Evolutionary conservation across 2,329 filamentous ascomycete species (phyloP).

Genomic region (Blastomyces emzantsi): DNA sequence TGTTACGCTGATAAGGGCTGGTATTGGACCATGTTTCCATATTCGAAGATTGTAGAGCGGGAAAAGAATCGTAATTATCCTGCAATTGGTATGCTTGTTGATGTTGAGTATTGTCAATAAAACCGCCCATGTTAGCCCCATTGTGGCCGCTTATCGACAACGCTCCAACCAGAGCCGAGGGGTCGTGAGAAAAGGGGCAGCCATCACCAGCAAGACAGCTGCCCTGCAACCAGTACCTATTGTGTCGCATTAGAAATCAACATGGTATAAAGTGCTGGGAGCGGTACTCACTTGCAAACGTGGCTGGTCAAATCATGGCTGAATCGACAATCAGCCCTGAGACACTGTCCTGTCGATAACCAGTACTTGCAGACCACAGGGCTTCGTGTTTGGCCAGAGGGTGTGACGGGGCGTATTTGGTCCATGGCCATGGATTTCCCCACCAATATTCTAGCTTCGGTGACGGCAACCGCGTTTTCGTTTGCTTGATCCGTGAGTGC

Average conservation of each 20-base stretch:
- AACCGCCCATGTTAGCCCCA: slow-evolving; percentile 45
- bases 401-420: slow-evolving; percentile 62
- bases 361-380: slow-evolving; percentile 96
- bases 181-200: slow-evolving; percentile 96
- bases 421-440: slow-evolving; percentile 82
- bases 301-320: slow-evolving; percentile 94
- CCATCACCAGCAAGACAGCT: slow-evolving; percentile 90
- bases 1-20: slow-evolving; percentile 38
- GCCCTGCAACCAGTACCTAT: slow-evolving; percentile 88
- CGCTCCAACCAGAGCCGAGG: slow-evolving; percentile 72
- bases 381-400: slow-evolving; percentile 66
- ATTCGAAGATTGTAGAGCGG: slow-evolving; percentile 56
- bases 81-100: slow-evolving; percentile 67
- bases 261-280: not conserved
- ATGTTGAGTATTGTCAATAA: slow-evolving; percentile 35
- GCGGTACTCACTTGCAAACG: slow-evolving; percentile 79
- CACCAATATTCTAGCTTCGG: slow-evolving; percentile 61
- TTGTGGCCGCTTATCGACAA: slow-evolving; percentile 57
- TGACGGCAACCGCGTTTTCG: slow-evolving; percentile 43
- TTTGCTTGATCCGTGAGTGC: slow-evolving; percentile 71
- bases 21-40: slow-evolving; percentile 50
- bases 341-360: slow-evolving; percentile 87
- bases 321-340: slow-evolving; percentile 91
- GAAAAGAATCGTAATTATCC: slow-evolving; percentile 71
- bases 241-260: slow-evolving; percentile 13